These are phyloP conservation scores for Tolypocladium guangdongense DNA, from an alignment of 2,329 filamentous ascomycete genomes.

Conservation along the genomic window DNA sequence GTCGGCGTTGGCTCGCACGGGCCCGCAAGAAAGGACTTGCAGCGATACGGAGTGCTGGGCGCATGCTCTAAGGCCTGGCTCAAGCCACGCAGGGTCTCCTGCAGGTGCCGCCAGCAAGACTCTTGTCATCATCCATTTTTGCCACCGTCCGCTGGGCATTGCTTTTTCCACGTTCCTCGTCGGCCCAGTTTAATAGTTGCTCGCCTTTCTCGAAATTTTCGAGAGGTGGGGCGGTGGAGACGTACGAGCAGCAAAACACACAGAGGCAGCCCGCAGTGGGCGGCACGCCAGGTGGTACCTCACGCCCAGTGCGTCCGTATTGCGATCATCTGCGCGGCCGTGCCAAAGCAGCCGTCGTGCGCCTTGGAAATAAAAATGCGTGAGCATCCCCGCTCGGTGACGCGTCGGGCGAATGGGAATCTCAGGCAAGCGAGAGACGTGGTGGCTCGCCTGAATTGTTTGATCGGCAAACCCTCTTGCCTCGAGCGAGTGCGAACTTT, in stretches of 20 bases:
- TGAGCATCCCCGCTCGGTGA: neutral
- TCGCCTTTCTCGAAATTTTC: conserved; percentile 5
- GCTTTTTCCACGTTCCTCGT: neutral
- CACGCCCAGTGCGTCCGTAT: neutral
- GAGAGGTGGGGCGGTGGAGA: neutral
- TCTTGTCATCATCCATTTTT: too few species aligned
- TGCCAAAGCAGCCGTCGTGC: neutral
- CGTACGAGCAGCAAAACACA: neutral
- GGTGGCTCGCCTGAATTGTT: neutral
- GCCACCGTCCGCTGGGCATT: neutral
- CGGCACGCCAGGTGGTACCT: neutral
- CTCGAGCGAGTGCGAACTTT: neutral
- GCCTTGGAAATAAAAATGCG: neutral
- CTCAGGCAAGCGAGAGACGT: neutral
- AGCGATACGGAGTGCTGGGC: neutral
- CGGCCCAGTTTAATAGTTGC: neutral
- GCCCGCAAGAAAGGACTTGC: neutral
- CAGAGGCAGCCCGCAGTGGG: neutral
- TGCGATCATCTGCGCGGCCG: neutral
- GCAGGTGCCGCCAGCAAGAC: neutral
- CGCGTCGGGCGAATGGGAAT: conserved; percentile 1
- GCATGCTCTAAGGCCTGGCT: neutral
- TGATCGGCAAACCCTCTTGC: neutral
- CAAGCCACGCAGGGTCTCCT: neutral
- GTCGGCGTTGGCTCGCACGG: neutral